Evolutionary conservation across 208 protist species (phyloP).

Genomic region (Trypanosoma lewisi): DNA sequence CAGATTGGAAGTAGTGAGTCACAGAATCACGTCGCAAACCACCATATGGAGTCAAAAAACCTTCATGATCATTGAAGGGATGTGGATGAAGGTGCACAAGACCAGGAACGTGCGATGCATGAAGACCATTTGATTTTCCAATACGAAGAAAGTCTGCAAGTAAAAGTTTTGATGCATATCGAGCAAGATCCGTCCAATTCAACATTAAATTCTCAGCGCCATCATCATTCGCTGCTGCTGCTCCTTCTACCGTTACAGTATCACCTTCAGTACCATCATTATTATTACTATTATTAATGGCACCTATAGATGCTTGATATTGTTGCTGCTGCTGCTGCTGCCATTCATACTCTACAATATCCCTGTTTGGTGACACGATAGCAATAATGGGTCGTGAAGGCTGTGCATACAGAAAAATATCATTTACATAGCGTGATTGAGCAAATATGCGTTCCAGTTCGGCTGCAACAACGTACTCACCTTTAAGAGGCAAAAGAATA

Average conservation of each 20-base stretch:
- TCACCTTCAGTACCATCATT: too few species aligned
- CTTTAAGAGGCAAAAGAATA: constrained; percentile 78
- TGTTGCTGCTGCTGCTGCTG: constrained; percentile 30
- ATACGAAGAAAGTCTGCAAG: constrained; percentile 57
- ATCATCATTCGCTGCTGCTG: background rate
- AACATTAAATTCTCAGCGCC: constrained; percentile 17
- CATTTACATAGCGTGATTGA: constrained; percentile 79
- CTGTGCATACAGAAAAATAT: constrained; percentile 84
- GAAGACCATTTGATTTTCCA: constrained; percentile 48
- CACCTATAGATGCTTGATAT: constrained; percentile 11
- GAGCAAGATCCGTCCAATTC: constrained; percentile 68
- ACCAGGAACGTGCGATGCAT: constrained; percentile 54
- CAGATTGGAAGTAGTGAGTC: constrained; percentile 63
- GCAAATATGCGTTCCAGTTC: constrained; percentile 72
- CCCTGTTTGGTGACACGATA: constrained; percentile 79
- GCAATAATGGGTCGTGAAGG: constrained; percentile 72
- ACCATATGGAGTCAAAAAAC: constrained; percentile 75
- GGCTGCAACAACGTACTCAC: constrained; percentile 64
- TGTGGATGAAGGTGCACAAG: constrained; percentile 88
- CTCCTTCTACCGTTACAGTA: too few species aligned
- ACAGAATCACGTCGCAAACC: constrained; percentile 59
- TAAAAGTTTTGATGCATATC: constrained; percentile 59
- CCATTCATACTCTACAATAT: constrained; percentile 88
- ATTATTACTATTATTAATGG: background rate
- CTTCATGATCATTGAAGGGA: constrained; percentile 74